Base-by-base conservation (phyloP, 805 yeast species). In the Saturnispora quitensis region DNA sequence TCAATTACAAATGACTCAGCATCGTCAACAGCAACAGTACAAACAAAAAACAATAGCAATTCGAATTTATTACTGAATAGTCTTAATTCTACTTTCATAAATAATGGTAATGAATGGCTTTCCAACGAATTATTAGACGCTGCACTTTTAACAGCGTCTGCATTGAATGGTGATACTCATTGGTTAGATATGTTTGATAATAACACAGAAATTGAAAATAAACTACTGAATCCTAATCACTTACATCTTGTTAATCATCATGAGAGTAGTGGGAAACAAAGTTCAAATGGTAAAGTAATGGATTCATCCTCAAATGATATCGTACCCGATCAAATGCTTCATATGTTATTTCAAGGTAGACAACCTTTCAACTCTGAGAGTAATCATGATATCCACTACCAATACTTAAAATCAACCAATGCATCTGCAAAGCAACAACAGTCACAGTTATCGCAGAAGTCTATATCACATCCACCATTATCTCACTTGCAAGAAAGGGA, bases 141-240 rank as follows among this genome's bases (percentile, higher is more conserved):
- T 58, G 89, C 89, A 0, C 66, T 84, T 27, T 67, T 84, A 55
- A 82, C 89, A 0, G 89, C 89, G 0, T 83, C 87, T 5, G 89
- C 90, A 0, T 66, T 78, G 47, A 77, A 77, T 53, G 82, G 82
- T 47, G 84, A 78, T 53, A 73, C 79, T 4, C 80, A 78, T 52
- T 77, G 79, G 54, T 66, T 80, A 20, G 86, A 81, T 48, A 70
- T 80, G 59, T 72, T 78, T 68, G 68, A 71, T 47, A 58, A 57
- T 6, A 62, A 59, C 18, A 7, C 47, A 5, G 51, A 49, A 13
- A 13, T 49, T 13, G 33, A 38, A 8, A 12, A 38, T 3, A 28
- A 42, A 35, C 13, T 40, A 2, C 4, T 35, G 10, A 42, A 33
- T 13, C 25, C 47, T n/a, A 40, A 45, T 8, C 43, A 24, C 10